phyloP scores from a whole-genome alignment of 129 eudicot genomes.

The Saussurea involucrata region DNA sequence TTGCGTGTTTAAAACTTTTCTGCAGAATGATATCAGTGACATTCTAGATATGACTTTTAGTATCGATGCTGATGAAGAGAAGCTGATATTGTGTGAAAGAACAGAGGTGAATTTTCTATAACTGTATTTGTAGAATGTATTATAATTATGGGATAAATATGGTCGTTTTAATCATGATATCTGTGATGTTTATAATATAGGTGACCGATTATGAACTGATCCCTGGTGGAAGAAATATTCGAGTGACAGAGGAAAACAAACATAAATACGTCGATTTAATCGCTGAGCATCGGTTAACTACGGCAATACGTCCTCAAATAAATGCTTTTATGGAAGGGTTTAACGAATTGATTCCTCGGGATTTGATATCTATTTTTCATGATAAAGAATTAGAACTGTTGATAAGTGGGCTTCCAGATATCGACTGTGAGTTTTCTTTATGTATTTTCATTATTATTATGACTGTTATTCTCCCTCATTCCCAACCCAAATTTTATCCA shows the following conservation, averaged over 20 bases:
- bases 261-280: slow-evolving; percentile 94
- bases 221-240: slow-evolving; percentile 91
- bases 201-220: slow-evolving; percentile 94
- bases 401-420: slow-evolving; percentile 97
- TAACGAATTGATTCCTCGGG: slow-evolving; percentile 71
- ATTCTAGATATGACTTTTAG: slow-evolving; percentile 85
- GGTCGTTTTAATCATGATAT: background rate
- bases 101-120: slow-evolving; percentile 49
- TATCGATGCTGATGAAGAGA: slow-evolving; percentile 99
- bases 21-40: slow-evolving; percentile 97
- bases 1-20: background rate
- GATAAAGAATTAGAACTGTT: slow-evolving; percentile 92
- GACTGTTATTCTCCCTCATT: background rate
- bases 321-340: slow-evolving; percentile 95
- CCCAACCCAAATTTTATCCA: background rate
- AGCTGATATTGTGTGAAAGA: slow-evolving; percentile 76
- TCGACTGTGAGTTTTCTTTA: slow-evolving; percentile 64
- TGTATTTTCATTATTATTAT: background rate
- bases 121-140: background rate
- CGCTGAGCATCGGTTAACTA: slow-evolving; percentile 93
- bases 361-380: slow-evolving; percentile 81
- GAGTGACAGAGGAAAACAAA: slow-evolving; percentile 96
- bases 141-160: background rate
- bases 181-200: slow-evolving; percentile 32
- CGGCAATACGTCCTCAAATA: slow-evolving; percentile 99